phyloP scores from a whole-genome alignment of 2,329 filamentous ascomycete genomes.

The Sporothrix curviconia region DNA sequence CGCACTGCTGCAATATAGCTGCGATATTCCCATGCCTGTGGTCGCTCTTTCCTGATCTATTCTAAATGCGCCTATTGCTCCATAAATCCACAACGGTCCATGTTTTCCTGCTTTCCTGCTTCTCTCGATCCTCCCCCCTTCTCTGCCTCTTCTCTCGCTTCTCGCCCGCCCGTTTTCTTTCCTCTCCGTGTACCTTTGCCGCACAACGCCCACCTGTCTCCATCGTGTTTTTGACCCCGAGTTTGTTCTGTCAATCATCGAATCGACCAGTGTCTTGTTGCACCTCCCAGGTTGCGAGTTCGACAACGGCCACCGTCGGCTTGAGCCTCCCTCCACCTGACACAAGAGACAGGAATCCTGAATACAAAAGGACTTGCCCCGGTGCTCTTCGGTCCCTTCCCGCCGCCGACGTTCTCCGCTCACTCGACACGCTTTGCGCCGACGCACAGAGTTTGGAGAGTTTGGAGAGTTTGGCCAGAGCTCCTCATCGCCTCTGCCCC shows the following conservation, averaged over 20 bases:
- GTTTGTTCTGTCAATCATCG: neutral
- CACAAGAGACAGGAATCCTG: too few species aligned
- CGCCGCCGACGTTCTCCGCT: too few species aligned
- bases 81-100: neutral
- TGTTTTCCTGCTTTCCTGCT: neutral
- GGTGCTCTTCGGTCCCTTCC: neutral
- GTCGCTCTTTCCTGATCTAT: conserved; percentile 9
- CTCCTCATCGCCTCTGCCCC: neutral
- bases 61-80: neutral
- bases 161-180: too few species aligned
- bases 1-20: too few species aligned
- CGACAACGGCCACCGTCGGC: neutral
- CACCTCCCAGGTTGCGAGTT: neutral
- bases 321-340: neutral
- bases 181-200: neutral
- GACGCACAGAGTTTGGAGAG: neutral
- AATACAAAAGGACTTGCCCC: too few species aligned
- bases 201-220: neutral
- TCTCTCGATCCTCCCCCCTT: neutral
- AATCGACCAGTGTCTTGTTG: too few species aligned
- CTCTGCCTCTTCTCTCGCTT: neutral
- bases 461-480: too few species aligned
- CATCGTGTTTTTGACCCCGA: too few species aligned
- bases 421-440: neutral
- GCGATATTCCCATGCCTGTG: neutral